A percentile compares a stretch with the other conserved stretches of the same genome.
These are phyloP conservation scores for Ogataea nonfermentans DNA, from an alignment of 805 yeast genomes.

Conservation along the genomic window DNA sequence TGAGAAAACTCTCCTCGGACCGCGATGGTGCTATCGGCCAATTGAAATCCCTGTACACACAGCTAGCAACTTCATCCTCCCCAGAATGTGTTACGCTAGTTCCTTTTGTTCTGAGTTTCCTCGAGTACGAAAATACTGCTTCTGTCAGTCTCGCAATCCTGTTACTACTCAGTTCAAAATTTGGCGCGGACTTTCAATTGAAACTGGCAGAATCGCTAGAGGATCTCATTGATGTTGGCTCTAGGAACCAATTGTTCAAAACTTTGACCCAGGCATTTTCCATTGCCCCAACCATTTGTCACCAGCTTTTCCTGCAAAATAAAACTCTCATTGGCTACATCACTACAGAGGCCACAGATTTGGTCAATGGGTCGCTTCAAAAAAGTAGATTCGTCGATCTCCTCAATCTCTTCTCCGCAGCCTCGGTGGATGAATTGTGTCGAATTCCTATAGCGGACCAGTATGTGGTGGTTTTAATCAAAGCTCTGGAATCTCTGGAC, in stretches of 20 bases:
- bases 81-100: neutral
- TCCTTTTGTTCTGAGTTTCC: conserved; percentile 2
- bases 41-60: conserved; percentile 1
- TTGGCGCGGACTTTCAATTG: neutral
- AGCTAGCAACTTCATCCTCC: neutral
- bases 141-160: conserved; percentile 5
- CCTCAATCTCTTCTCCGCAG: conserved; percentile 39
- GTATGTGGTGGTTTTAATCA: conserved; percentile 41
- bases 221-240: conserved; percentile 16
- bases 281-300: conserved; percentile 16
- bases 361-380: conserved; percentile 7
- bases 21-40: neutral
- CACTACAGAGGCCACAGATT: conserved; percentile 23
- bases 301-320: conserved; percentile 20
- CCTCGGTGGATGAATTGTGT: conserved; percentile 51
- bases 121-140: conserved; percentile 1
- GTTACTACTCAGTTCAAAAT: neutral
- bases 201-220: conserved; percentile 17
- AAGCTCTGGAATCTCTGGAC: conserved; percentile 29
- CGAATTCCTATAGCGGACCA: conserved; percentile 46
- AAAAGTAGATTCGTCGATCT: conserved; percentile 19
- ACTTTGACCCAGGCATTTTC: conserved; percentile 25
- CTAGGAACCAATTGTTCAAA: conserved; percentile 15
- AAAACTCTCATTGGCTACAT: conserved; percentile 20
- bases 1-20: neutral